Evolutionary conservation across 208 protist genomes (phyloP).

Genomic region (Jaenimonas drosophilae): DNA sequence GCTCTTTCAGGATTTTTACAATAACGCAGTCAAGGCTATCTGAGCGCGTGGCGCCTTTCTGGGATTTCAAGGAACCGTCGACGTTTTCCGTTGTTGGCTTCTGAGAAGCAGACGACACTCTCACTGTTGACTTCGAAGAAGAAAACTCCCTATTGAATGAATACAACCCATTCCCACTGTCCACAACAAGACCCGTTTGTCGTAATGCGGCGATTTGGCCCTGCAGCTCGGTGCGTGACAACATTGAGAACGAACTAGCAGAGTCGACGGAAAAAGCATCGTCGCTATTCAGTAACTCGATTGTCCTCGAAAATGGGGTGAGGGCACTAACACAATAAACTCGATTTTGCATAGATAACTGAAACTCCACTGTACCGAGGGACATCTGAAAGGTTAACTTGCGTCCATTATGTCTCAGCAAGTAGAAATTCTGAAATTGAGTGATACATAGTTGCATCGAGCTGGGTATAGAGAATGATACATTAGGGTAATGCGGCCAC

Average conservation of each 20-base stretch:
- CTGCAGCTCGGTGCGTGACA: background rate
- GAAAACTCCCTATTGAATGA: slow-evolving; percentile 14
- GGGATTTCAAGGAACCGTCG: background rate
- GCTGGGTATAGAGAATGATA: slow-evolving; percentile 22
- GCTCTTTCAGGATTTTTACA: slow-evolving; percentile 50
- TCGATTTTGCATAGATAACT: slow-evolving; percentile 19
- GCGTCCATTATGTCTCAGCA: slow-evolving; percentile 54
- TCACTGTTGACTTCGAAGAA: slow-evolving; percentile 10
- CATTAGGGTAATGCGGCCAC: slow-evolving; percentile 45
- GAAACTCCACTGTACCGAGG: slow-evolving; percentile 51
- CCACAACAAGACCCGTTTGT: background rate
- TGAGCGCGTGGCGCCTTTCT: slow-evolving; percentile 5
- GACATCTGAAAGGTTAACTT: slow-evolving; percentile 53
- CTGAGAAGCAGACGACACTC: background rate
- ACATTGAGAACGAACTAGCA: slow-evolving; percentile 1
- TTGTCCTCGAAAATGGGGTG: slow-evolving; percentile 56
- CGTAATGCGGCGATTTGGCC: background rate
- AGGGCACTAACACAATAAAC: slow-evolving; percentile 43
- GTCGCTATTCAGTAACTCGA: slow-evolving; percentile 38
- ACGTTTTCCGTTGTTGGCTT: background rate
- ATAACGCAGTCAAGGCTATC: slow-evolving; percentile 52
- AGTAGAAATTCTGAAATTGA: slow-evolving; percentile 54
- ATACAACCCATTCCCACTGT: slow-evolving; percentile 1
- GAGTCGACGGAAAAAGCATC: slow-evolving; percentile 6
- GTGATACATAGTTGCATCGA: slow-evolving; percentile 42